phyloP scores from a whole-genome alignment of 768 basidiomycete genomes.

The Scleroderma bovista region DNA sequence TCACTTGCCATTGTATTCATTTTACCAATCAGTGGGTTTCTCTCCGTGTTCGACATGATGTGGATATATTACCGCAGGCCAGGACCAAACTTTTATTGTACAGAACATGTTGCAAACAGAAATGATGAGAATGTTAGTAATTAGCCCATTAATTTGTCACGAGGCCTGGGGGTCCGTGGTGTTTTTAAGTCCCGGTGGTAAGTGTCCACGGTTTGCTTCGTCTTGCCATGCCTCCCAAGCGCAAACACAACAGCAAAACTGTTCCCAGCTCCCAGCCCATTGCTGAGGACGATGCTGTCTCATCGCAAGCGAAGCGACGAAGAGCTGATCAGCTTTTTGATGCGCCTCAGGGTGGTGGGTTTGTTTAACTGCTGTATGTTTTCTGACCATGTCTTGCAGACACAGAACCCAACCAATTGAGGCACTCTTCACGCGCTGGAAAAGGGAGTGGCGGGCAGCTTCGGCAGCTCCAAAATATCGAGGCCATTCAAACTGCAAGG shows the following conservation, averaged over 20 bases:
- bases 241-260: not conserved
- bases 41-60: too few relatives aligned
- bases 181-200: not conserved
- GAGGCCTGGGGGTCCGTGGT: too few relatives aligned
- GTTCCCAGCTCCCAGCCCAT: not conserved
- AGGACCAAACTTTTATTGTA: too few relatives aligned
- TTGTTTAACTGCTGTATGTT: not conserved
- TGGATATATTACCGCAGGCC: too few relatives aligned
- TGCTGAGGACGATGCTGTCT: not conserved
- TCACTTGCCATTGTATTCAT: too few relatives aligned
- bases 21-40: too few relatives aligned
- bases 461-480: too few relatives aligned
- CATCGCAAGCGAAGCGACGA: not conserved
- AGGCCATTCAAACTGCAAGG: not conserved
- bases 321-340: not conserved
- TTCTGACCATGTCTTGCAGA: not conserved
- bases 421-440: not conserved
- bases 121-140: too few relatives aligned
- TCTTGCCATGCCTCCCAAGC: not conserved
- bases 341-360: not conserved
- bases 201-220: too few relatives aligned
- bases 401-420: not conserved
- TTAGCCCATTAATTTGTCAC: too few relatives aligned
- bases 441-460: not conserved
- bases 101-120: too few relatives aligned